Conservation (phyloP, 306 rosid species). For the Quercus rubra region DNA sequence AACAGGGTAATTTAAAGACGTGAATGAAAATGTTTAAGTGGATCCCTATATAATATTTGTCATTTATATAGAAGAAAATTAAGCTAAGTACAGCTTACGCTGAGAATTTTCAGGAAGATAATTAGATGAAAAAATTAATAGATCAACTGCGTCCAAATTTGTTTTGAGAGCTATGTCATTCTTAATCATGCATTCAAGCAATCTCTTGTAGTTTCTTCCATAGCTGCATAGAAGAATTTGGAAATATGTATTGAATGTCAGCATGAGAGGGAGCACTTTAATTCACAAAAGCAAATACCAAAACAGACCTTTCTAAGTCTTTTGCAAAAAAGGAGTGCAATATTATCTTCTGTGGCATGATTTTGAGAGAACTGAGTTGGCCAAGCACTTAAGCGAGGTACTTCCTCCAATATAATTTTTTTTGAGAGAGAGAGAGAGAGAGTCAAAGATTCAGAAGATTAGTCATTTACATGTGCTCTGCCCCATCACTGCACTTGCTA, state of each 20-base stretch:
- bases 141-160: constrained; percentile 33
- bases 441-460: neutral
- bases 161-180: constrained; percentile 40
- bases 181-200: constrained; percentile 25
- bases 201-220: constrained; percentile 15
- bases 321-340: constrained; percentile 33
- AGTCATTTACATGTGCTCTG: constrained; percentile 35
- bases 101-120: constrained; percentile 21
- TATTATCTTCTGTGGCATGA: constrained; percentile 24
- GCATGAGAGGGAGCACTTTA: neutral
- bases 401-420: constrained; percentile 30
- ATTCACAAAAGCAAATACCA: neutral
- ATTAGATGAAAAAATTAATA: constrained; percentile 36
- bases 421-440: neutral
- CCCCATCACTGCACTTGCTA: constrained; percentile 35
- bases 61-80: neutral
- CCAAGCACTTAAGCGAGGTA: constrained; percentile 40
- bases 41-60: neutral
- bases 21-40: neutral
- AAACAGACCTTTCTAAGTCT: constrained; percentile 32
- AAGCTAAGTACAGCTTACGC: neutral
- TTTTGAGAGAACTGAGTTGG: constrained; percentile 24
- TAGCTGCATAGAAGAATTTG: constrained; percentile 16
- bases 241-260: neutral
- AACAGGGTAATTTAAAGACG: neutral